phyloP scores from a whole-genome alignment of 495 filamentous ascomycete genomes.

The Tuber umbilicatum region DNA sequence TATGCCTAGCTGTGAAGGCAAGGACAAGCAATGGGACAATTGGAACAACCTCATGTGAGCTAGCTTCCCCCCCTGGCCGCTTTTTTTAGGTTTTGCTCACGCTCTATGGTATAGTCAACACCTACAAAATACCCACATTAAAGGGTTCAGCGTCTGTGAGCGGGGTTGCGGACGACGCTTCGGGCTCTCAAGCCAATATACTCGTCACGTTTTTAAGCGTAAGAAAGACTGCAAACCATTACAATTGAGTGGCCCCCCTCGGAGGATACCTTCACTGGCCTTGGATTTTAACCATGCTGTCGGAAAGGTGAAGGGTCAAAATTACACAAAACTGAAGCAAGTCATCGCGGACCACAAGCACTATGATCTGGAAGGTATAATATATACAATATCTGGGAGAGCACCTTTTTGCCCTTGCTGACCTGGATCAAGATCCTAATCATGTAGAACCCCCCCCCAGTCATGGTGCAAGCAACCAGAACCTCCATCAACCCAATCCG shows the following conservation, averaged over 20 bases:
- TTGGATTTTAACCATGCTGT: not conserved
- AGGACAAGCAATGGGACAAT: not conserved
- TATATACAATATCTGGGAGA: not conserved
- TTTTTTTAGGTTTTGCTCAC: not conserved
- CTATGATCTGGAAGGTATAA: conserved; percentile 3
- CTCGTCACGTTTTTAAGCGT: not conserved
- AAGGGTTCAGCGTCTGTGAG: not conserved
- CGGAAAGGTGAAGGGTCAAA: not conserved
- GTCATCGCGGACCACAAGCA: not conserved
- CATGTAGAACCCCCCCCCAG: not conserved
- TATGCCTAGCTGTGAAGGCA: not conserved
- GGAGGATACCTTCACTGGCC: not conserved
- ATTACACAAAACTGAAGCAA: not conserved
- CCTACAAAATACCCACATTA: not conserved
- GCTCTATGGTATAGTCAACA: not conserved
- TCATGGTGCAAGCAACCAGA: not conserved
- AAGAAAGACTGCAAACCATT: not conserved
- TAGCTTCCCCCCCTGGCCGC: not conserved
- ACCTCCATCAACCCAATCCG: not conserved
- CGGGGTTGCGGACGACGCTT: not conserved
- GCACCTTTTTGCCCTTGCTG: not conserved
- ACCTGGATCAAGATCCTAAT: not conserved
- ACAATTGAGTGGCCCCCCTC: not conserved
- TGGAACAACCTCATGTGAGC: conserved; percentile 1
- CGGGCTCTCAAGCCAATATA: conserved; percentile 1